Evolutionary conservation across 805 yeast species (phyloP), one percentile per base, ranked within the genome.

Genomic region (Candida ovalis): DNA sequence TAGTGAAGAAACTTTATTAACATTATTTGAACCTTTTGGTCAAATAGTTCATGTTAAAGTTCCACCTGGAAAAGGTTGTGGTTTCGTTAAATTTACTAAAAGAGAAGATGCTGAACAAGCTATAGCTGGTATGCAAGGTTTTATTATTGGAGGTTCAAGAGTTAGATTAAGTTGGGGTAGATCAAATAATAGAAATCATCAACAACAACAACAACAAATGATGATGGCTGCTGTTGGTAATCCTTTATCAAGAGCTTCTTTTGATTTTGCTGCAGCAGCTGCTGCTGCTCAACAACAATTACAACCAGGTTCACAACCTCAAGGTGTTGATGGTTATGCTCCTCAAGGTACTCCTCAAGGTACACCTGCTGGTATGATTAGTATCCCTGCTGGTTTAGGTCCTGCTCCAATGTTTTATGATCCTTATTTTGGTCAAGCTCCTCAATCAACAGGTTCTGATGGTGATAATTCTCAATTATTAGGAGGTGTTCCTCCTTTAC

Each of bases 41-140:
- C 64, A 70, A 18, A 81, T 86, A 32, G 67, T 76, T 24, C 84
- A 81, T 54, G 84, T 86, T 39, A 85, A 84, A 59, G 84, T 86
- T 41, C 92, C 92, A 7, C 82, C 80, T 1, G 88, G 89, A 13
- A 86, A 86, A 60, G 86, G 86, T 50, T 85, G 92, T 69, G 95
- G 91, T 1, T 85, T 86, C 64, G 83, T 86, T 48, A 82, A 80
- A 59, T 86, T 80, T 62, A 69, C 77, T n/a, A 71, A 72, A 32
- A 70, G 87, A 52, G 83, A 79, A 56, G 87, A 84, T 56, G 94
- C 94, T 1, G 88, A 85, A 63, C 82, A 80, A 37, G 89, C 95
- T 6, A 84, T 86, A 46, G 77, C 80, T 37, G 83, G 84, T 3
- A 81, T 86, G 86, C 89, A 86, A 64, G 95, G 95, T 1, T 86